phyloP scores from a whole-genome alignment of 2,329 filamentous ascomycete genomes.

The Setomelanomma holmii region DNA sequence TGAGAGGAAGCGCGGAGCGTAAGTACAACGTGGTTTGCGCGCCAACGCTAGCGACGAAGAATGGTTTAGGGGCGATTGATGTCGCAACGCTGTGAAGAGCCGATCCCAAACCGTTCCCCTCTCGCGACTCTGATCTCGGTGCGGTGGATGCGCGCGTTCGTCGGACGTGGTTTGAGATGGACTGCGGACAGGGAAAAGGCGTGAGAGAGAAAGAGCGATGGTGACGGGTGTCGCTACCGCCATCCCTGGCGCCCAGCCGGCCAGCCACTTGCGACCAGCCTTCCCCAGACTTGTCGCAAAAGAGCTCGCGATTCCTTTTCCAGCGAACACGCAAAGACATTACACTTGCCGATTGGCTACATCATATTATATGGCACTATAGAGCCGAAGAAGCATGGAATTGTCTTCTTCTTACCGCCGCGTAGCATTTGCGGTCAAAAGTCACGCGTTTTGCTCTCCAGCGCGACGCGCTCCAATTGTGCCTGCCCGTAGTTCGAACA shows the following conservation, averaged over 20 bases:
- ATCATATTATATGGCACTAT: slow-evolving; percentile 10
- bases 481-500: too few species aligned
- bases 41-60: slow-evolving; percentile 17
- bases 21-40: slow-evolving; percentile 22
- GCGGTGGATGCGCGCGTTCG: slow-evolving; percentile 1
- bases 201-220: slow-evolving; percentile 2
- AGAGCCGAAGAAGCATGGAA: slow-evolving; percentile 12
- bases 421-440: neutral
- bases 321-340: neutral
- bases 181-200: neutral
- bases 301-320: neutral
- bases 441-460: too few species aligned
- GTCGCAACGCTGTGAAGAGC: slow-evolving; percentile 12
- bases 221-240: slow-evolving; percentile 4
- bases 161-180: neutral
- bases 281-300: neutral
- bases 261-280: neutral
- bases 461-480: too few species aligned
- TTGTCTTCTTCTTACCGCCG: too few species aligned
- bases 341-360: slow-evolving; percentile 19
- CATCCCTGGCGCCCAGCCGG: slow-evolving; percentile 5
- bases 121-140: neutral
- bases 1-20: slow-evolving; percentile 14
- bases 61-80: slow-evolving; percentile 9
- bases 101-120: slow-evolving; percentile 5